A percentile compares a stretch with the other conserved stretches of the same genome.
phyloP scores from a whole-genome alignment of 2,329 filamentous ascomycete genomes.

The Claviceps monticola region DNA sequence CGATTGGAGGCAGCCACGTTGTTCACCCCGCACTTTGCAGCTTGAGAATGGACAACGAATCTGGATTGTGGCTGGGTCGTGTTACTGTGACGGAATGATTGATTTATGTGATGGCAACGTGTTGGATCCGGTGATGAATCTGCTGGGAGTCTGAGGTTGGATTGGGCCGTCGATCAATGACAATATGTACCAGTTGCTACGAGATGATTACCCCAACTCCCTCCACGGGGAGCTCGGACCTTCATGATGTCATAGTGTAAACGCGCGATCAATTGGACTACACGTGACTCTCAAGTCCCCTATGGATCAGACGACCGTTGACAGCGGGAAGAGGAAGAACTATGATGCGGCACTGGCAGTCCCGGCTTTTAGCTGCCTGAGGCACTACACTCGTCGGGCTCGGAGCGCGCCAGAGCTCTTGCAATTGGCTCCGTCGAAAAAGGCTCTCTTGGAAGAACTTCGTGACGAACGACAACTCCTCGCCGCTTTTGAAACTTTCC shows the following conservation, averaged over 20 bases:
- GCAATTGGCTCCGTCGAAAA: constrained; percentile 19
- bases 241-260: constrained; percentile 8
- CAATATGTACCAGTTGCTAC: not conserved
- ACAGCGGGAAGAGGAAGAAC: not conserved
- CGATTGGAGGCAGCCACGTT: constrained; percentile 15
- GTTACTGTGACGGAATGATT: constrained; percentile 5
- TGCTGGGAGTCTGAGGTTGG: too few species aligned
- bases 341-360: not conserved
- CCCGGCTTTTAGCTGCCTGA: constrained; percentile 10
- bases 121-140: too few species aligned
- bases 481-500: constrained; percentile 14
- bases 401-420: constrained; percentile 19
- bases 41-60: not conserved
- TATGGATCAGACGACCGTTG: too few species aligned
- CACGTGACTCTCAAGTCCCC: not conserved
- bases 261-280: not conserved
- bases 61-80: not conserved
- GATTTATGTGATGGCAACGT: not conserved
- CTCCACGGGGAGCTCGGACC: not conserved
- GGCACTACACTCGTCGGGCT: constrained; percentile 15
- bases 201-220: not conserved
- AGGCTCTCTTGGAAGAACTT: constrained; percentile 23
- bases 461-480: not conserved
- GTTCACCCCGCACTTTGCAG: constrained; percentile 13
- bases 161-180: not conserved